Evolutionary conservation across 495 filamentous ascomycete species (phyloP), one percentile per base, ranked within the genome.

Genomic region (Gamarada debralockiae): DNA sequence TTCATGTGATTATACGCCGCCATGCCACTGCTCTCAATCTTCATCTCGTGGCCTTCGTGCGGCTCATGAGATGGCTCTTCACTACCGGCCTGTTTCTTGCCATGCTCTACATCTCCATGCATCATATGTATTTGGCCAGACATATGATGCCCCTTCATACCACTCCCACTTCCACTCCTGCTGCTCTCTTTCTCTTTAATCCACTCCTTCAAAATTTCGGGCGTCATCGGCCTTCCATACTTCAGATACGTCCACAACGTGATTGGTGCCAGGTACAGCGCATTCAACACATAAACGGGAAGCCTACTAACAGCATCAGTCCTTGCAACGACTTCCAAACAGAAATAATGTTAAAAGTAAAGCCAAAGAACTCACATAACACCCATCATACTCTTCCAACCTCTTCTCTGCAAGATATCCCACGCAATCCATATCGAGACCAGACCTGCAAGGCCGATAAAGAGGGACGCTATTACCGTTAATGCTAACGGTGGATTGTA

Each of bases 331-430:
- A 34, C 29, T 34, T 34, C 14, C 14, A 34, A 34, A 34, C 7
- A 34, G 29, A 34, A 34, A 31, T 17, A 45, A 15, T 22, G 31
- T 21, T 14, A 8, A 20, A 20, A 21, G 33, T 13, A 21, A 12
- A 39, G 44, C 1, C 1, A 20, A 25, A n/a, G 13, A 14, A 51
- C 53, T 52, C 31, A 63, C 58, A 63, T 63, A 12, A 63, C 52
- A 1, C 40, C 48, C 60, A 63, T 63, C 60, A 63, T 63, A 4
- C 58, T 47, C 20, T 48, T 39, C 60, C 60, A 63, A 12, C 60
- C 60, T 40, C 45, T 48, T 14, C 60, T 41, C 25, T 23, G 14
- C 13, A 47, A 17, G 23, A 47, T 47, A 17, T 47, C 43, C 21
- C 12, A 47, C 25, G 25, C 15, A 4, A 47, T 27, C 43, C 43